A percentile compares a stretch with the other conserved stretches of the same genome.
These are phyloP conservation scores for Vachellia pachyceras DNA, from an alignment of 306 rosid species.

Conservation along the genomic window DNA sequence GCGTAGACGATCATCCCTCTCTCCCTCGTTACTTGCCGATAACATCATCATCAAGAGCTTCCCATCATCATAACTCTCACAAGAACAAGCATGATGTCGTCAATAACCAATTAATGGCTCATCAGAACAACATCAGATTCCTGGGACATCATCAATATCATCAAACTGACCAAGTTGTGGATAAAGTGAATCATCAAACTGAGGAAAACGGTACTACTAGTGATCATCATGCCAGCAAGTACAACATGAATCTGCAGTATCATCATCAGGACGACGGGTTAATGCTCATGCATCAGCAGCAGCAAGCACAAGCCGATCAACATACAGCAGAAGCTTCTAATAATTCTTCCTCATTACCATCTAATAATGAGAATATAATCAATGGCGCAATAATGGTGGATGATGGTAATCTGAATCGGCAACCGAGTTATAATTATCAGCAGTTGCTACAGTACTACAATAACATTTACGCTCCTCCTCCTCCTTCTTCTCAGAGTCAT, in stretches of 20 bases:
- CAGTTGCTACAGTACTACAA: slow-evolving; percentile 29
- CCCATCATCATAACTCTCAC: not conserved
- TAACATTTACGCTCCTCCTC: not conserved
- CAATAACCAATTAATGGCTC: slow-evolving; percentile 30
- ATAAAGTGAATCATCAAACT: not conserved
- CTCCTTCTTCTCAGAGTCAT: slow-evolving; percentile 30
- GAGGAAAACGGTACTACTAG: not conserved
- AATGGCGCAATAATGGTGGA: slow-evolving; percentile 45
- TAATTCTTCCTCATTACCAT: slow-evolving; percentile 37
- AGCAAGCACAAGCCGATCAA: too few species aligned
- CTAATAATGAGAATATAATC: not conserved
- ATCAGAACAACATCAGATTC: slow-evolving; percentile 46
- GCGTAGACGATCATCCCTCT: slow-evolving; percentile 91
- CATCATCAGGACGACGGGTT: slow-evolving; percentile 41
- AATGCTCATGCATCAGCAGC: slow-evolving; percentile 40
- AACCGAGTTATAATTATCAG: slow-evolving; percentile 60
- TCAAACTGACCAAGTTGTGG: not conserved
- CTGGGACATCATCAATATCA: slow-evolving; percentile 1
- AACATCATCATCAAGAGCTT: slow-evolving; percentile 48
- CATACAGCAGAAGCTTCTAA: not conserved
- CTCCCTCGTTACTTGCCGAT: slow-evolving; percentile 76
- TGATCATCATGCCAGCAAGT: not conserved
- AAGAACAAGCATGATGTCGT: slow-evolving; percentile 32
- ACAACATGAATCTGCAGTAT: not conserved
- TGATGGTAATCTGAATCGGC: slow-evolving; percentile 77